Evolutionary conservation across 176 grass and related monocot species (phyloP), one percentile per base, ranked within the genome.

Genomic region (Otatea glauca): DNA sequence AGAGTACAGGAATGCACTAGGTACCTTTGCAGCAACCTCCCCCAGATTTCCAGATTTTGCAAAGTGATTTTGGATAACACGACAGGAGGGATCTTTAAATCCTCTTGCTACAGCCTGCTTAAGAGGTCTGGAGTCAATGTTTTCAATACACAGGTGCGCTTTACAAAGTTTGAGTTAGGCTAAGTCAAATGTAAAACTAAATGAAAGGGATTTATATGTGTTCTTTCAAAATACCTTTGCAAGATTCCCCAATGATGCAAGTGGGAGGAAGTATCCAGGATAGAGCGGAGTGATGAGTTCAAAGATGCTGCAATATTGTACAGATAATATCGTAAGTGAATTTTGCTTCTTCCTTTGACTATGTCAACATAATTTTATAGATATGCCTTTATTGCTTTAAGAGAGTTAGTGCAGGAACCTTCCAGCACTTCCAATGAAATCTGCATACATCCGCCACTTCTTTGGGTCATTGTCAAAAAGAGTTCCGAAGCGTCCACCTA

Each of bases 391-490:
- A 6, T 82, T 35, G 21, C 75, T 72, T 67, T 73, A 43, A 45
- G 49, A 38, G 34, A 87, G 37, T 54, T 85, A 41, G 65, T 48
- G 21, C 54, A 86, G 27, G 47, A 87, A 92, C 95, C 95, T 98
- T 89, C 95, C 95, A 74, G 91, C 85, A 87, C 95, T 95, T 74
- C 95, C 95, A 86, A 98, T 93, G 58, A 98, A 88, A 83, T 98
- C 95, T 37, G 95, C 95, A 92, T 98, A 98, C 95, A 98, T 98
- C 75, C 95, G 89, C 95, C 95, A 98, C 48, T 89, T 87, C 81
- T 94, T 98, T 81, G 95, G 95, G 76, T 98, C 95, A 80, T 98
- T 91, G 60, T 98, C 95, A 79, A 98, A 97, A 90, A 98, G 83
- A 51, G 77, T 90, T 68, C 92, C 95, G 21, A 98, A 98, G 20